Conservation (phyloP, 148 eudicot genomes). For the Cornus controversa region DNA sequence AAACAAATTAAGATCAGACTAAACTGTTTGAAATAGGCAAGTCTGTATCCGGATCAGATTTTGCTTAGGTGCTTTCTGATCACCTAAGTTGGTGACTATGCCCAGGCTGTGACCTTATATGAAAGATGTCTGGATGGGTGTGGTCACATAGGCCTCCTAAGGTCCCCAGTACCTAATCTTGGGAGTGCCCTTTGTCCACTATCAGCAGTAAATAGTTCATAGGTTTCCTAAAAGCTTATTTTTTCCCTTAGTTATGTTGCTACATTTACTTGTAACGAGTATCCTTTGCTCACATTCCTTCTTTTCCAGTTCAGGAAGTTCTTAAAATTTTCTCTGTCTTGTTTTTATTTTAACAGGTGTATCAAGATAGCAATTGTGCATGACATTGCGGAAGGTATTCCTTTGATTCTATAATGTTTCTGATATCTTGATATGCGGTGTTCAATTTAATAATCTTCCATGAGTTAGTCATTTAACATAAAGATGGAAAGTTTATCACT, state of each 20-base stretch:
- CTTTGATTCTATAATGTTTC: slow-evolving; percentile 2
- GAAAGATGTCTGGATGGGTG: too few relatives aligned
- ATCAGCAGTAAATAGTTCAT: neutral
- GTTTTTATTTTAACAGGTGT: slow-evolving; percentile 51
- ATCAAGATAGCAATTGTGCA: slow-evolving; percentile 97
- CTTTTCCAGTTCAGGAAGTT: neutral
- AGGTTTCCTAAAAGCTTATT: neutral
- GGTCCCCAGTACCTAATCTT: too few relatives aligned
- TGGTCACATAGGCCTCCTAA: too few relatives aligned
- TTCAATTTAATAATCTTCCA: neutral
- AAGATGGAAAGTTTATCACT: neutral
- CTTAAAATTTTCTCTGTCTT: neutral
- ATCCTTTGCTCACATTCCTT: neutral
- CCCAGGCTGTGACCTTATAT: neutral
- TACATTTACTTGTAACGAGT: neutral
- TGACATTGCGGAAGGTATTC: slow-evolving; percentile 94
- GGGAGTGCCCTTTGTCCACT: neutral
- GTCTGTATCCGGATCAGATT: neutral
- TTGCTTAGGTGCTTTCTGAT: neutral
- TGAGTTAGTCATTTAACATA: neutral
- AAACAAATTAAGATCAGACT: too few relatives aligned
- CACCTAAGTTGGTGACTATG: neutral
- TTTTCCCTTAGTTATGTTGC: neutral
- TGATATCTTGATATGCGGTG: neutral
- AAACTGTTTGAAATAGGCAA: too few relatives aligned